phyloP scores from a whole-genome alignment of 73 alveolate genomes.

The Paramecium octaurelia region DNA sequence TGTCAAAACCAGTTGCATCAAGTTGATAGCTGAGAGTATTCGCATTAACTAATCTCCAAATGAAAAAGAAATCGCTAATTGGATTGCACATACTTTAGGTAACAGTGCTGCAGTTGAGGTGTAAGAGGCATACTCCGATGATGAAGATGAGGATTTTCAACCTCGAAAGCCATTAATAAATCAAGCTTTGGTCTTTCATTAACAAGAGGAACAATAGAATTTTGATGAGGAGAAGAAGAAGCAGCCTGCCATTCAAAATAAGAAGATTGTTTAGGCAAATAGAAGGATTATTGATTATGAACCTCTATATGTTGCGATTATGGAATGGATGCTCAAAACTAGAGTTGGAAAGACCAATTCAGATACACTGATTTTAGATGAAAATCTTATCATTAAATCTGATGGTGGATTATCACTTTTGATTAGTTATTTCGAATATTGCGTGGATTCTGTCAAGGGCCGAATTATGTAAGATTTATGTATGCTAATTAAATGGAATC shows the following conservation, averaged over 20 bases:
- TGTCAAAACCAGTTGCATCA: conserved; percentile 45
- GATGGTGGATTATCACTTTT: conserved; percentile 20
- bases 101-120: conserved; percentile 45
- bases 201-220: background rate
- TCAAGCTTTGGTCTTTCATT: conserved; percentile 13
- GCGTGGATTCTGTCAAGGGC: conserved; percentile 38
- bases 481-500: conserved; percentile 41
- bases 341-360: conserved; percentile 48
- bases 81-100: conserved; percentile 48
- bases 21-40: conserved; percentile 17
- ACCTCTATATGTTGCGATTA: conserved; percentile 58
- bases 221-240: background rate
- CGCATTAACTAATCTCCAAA: background rate
- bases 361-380: conserved; percentile 43
- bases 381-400: conserved; percentile 25
- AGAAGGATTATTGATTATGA: conserved; percentile 57
- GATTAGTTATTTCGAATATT: conserved; percentile 31
- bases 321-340: conserved; percentile 62
- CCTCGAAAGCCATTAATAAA: background rate
- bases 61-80: background rate
- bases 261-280: background rate
- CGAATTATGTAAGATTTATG: conserved; percentile 42
- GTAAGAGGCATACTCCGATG: background rate
- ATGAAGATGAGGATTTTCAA: background rate
- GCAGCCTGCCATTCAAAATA: background rate